phyloP scores from a whole-genome alignment of 2,329 filamentous ascomycete species.

The Alternaria brassicae region DNA sequence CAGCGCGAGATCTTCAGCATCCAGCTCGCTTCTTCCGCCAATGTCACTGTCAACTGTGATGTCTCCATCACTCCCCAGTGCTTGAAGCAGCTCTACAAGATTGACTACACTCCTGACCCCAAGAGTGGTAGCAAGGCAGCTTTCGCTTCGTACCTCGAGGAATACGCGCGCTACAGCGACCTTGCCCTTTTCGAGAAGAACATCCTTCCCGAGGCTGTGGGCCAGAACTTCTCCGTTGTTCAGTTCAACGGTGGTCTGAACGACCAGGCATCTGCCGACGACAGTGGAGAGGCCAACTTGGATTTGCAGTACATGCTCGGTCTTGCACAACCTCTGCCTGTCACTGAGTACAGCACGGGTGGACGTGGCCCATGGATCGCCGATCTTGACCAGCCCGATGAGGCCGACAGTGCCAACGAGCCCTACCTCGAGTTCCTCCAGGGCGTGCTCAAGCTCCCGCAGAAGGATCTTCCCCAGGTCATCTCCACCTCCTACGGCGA shows the following conservation, averaged over 20 bases:
- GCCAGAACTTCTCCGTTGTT: constrained; percentile 55
- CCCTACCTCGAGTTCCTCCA: constrained; percentile 70
- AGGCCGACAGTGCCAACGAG: constrained; percentile 64
- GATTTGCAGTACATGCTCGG: constrained; percentile 67
- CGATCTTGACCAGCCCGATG: constrained; percentile 53
- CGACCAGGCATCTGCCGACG: constrained; percentile 29
- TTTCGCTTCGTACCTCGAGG: constrained; percentile 61
- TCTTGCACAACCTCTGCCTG: constrained; percentile 60
- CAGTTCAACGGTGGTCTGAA: constrained; percentile 36
- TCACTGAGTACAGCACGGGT: constrained; percentile 66
- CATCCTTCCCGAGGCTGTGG: constrained; percentile 46
- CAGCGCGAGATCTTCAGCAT: constrained; percentile 28
- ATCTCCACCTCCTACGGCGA: constrained; percentile 72
- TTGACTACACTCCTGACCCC: constrained; percentile 56
- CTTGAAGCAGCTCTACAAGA: constrained; percentile 59
- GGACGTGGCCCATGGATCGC: constrained; percentile 62
- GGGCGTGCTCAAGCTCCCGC: constrained; percentile 62
- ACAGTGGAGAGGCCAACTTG: constrained; percentile 64
- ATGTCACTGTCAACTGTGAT: constrained; percentile 29
- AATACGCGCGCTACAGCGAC: constrained; percentile 59
- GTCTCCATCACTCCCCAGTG: constrained; percentile 56
- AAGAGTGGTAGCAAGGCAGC: constrained; percentile 58
- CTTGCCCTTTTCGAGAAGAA: constrained; percentile 52
- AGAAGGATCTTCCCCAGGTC: constrained; percentile 63
- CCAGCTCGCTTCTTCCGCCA: constrained; percentile 20